Base-by-base conservation (phyloP, 768 basidiomycete species). In the Rhodotorula toruloides region DNA sequence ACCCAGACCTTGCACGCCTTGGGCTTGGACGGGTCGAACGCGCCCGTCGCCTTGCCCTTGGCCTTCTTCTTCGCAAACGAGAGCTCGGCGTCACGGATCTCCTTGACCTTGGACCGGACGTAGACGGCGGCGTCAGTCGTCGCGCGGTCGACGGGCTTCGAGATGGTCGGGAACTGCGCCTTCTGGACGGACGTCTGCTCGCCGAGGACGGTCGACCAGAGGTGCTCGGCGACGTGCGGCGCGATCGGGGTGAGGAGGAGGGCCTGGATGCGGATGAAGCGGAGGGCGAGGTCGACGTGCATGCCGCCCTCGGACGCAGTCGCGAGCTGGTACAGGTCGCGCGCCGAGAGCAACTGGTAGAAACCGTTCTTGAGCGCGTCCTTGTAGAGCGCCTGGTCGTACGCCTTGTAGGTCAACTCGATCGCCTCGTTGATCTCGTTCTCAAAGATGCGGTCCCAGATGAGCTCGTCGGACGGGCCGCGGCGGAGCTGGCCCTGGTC, bases 311-410 rank as follows among this genome's bases (percentile, higher is more conserved):
- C 66, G 43, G 76, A 72, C 12, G 84, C 80, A 5, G 89, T 92
- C 56, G 94, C 90, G 76, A 92, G 89, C 63, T 92, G 90, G 77
- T 98, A 98, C 87, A 91, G 92, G 76, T 98, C 93, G 52, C 96
- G 88, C 4, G 86, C 82, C 55, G 84, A 87, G 77, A 97, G 91
- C 71, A 93, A 83, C 74, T 96, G 92, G 82, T 92, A 99, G 80
- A 97, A 94, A 53, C 93, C 94, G 70, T 83, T 87, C 78, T 97
- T 94, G 67, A 97, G 78, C 16, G 93, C 92, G 64, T 94, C 91
- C 79, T 98, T 99, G 85, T 89, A 99, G 77, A 89, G 85, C 65
- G 87, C 91, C 93, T 82, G 81, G 44, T 88, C 86, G 74, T 89
- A 98, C 70, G 88, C 85, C 31, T 81, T 79, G 78, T 91, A 86